These are phyloP conservation scores for Scorias spongiosa DNA, from an alignment of 2,329 filamentous ascomycete species.

Conservation along the genomic window DNA sequence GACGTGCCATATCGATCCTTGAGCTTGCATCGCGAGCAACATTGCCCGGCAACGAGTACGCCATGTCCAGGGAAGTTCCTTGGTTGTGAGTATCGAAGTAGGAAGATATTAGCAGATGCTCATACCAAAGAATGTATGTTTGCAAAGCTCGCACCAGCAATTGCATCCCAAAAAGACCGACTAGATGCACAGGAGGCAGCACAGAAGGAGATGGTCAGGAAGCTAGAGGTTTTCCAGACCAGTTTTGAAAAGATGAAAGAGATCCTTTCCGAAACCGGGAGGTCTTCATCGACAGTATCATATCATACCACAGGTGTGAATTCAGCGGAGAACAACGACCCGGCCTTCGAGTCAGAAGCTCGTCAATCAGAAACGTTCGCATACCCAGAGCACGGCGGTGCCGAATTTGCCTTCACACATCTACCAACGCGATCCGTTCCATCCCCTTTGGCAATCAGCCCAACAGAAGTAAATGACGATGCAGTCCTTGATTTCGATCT, in stretches of 20 bases:
- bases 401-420: conserved; percentile 1
- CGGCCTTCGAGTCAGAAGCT: neutral
- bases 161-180: conserved; percentile 27
- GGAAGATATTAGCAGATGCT: conserved; percentile 23
- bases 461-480: conserved; percentile 10
- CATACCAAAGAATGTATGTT: conserved; percentile 30
- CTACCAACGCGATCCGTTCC: conserved; percentile 5
- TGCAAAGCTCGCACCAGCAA: conserved; percentile 30
- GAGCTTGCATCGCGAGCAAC: conserved; percentile 24
- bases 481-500: conserved; percentile 15
- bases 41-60: conserved; percentile 27
- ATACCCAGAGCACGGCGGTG: neutral
- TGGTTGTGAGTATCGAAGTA: conserved; percentile 27
- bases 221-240: conserved; percentile 29
- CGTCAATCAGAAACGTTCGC: neutral
- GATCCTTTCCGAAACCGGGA: conserved; percentile 19
- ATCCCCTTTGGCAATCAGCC: conserved; percentile 6
- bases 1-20: conserved; percentile 27
- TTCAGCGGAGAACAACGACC: neutral
- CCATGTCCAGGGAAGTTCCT: conserved; percentile 29
- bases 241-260: conserved; percentile 28
- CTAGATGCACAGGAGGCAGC: conserved; percentile 29
- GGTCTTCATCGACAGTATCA: conserved; percentile 5
- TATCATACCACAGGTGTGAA: conserved; percentile 2
- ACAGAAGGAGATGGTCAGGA: conserved; percentile 27